Conservation (phyloP, 805 yeast species). For the Tetrapisispora nanseiensis region DNA sequence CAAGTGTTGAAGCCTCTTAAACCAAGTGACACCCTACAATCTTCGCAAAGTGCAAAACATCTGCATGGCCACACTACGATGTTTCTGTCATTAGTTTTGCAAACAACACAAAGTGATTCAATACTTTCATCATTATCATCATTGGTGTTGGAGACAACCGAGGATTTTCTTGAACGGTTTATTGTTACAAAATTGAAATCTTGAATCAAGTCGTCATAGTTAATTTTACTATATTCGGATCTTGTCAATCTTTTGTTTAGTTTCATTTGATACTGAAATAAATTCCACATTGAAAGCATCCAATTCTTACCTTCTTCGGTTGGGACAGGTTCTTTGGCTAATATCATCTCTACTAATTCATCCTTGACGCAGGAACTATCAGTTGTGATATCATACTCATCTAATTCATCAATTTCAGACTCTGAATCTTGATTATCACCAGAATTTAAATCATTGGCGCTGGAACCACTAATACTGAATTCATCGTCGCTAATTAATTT, state of each 20-base stretch:
- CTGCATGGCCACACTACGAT: constrained; percentile 89
- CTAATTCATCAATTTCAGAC: not conserved
- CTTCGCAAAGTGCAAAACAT: constrained; percentile 81
- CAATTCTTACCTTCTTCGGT: constrained; percentile 14
- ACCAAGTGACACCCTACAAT: constrained; percentile 66
- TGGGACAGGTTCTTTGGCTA: not conserved
- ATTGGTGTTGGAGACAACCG: not conserved
- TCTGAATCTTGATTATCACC: constrained; percentile 5
- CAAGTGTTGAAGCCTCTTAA: constrained; percentile 67
- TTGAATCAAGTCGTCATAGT: constrained; percentile 22
- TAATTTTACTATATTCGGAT: constrained; percentile 24
- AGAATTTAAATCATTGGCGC: constrained; percentile 5
- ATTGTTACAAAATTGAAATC: constrained; percentile 24
- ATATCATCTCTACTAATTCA: constrained; percentile 4
- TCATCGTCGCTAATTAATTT: not conserved
- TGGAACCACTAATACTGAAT: not conserved
- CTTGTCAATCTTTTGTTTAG: constrained; percentile 28
- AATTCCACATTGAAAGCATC: constrained; percentile 24
- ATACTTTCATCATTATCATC: constrained; percentile 24
- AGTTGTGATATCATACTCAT: not conserved
- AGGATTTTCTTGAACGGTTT: constrained; percentile 7
- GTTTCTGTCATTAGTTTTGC: constrained; percentile 64
- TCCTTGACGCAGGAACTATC: not conserved
- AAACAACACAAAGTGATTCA: constrained; percentile 60
- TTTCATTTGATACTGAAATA: constrained; percentile 16